Percentiles rank a stretch among this genome's conserved stretches.
Evolutionary conservation across 2,329 filamentous ascomycete genomes (phyloP).

Genomic region (Alternaria longipes): DNA sequence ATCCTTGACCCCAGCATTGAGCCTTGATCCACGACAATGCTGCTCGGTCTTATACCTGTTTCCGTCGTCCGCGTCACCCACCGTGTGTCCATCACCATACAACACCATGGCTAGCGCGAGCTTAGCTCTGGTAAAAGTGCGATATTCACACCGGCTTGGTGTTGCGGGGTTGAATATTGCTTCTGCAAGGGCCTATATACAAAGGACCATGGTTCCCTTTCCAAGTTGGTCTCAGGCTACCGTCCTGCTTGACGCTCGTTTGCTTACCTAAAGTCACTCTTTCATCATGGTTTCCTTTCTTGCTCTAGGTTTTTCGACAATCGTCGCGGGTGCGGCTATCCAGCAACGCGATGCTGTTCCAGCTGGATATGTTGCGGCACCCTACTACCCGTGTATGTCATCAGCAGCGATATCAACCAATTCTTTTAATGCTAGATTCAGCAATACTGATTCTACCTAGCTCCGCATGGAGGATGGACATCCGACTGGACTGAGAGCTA

Average conservation of each 20-base stretch:
- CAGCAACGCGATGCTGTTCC: slow-evolving; percentile 46
- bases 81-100: slow-evolving; percentile 16
- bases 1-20: slow-evolving; percentile 8
- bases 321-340: slow-evolving; percentile 36
- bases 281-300: slow-evolving; percentile 34
- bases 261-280: slow-evolving; percentile 13
- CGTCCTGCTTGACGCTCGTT: slow-evolving; percentile 13
- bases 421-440: not conserved
- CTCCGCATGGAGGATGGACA: slow-evolving; percentile 76
- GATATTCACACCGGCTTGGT: slow-evolving; percentile 10
- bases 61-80: slow-evolving; percentile 3
- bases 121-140: slow-evolving; percentile 8
- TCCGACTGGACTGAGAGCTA: slow-evolving; percentile 75
- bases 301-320: slow-evolving; percentile 32
- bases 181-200: slow-evolving; percentile 12
- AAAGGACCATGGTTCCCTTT: slow-evolving; percentile 3
- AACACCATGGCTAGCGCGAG: slow-evolving; percentile 16
- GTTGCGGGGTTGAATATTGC: slow-evolving; percentile 17
- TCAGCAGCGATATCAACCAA: not conserved
- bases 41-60: slow-evolving; percentile 15
- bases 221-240: not conserved
- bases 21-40: not conserved
- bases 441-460: slow-evolving; percentile 26
- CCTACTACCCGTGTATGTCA: slow-evolving; percentile 70
- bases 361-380: slow-evolving; percentile 52